Evolutionary conservation across 352 stramenopile genomes (phyloP).

Genomic region (Elongisporangium undulatum): DNA sequence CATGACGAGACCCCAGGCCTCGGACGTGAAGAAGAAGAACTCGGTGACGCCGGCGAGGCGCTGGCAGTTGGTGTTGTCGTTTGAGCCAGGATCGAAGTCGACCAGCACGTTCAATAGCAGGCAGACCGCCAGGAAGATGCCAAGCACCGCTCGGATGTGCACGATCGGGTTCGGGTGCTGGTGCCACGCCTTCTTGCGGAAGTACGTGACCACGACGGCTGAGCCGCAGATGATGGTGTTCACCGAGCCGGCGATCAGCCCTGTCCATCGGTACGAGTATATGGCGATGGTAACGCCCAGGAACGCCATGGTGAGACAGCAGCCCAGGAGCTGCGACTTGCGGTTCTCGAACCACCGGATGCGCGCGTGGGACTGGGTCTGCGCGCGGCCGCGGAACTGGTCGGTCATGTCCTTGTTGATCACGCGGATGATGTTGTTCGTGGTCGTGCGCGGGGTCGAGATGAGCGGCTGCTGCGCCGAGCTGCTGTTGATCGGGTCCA

Average conservation of each 20-base stretch:
- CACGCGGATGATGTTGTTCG: slow-evolving; percentile 83
- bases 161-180: slow-evolving; percentile 89
- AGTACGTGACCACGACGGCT: slow-evolving; percentile 86
- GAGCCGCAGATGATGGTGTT: slow-evolving; percentile 86
- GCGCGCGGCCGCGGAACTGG: slow-evolving; percentile 75
- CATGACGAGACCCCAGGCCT: slow-evolving; percentile 87
- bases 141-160: slow-evolving; percentile 77
- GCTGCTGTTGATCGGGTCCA: slow-evolving; percentile 29
- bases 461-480: slow-evolving; percentile 65
- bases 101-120: slow-evolving; percentile 81
- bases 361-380: slow-evolving; percentile 60
- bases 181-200: slow-evolving; percentile 85
- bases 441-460: slow-evolving; percentile 41
- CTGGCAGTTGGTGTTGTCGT: slow-evolving; percentile 43
- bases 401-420: slow-evolving; percentile 90
- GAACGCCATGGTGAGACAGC: slow-evolving; percentile 84
- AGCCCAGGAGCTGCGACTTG: slow-evolving; percentile 84
- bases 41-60: slow-evolving; percentile 80
- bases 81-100: slow-evolving; percentile 61
- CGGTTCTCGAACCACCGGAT: slow-evolving; percentile 89
- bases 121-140: slow-evolving; percentile 83
- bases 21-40: slow-evolving; percentile 88
- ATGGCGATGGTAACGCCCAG: slow-evolving; percentile 81
- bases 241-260: slow-evolving; percentile 81
- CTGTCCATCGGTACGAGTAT: slow-evolving; percentile 87